Percentiles rank a stretch among this genome's conserved stretches.
Conservation (phyloP, 2,329 filamentous ascomycete species). For the Paecilomyces fulvus region DNA sequence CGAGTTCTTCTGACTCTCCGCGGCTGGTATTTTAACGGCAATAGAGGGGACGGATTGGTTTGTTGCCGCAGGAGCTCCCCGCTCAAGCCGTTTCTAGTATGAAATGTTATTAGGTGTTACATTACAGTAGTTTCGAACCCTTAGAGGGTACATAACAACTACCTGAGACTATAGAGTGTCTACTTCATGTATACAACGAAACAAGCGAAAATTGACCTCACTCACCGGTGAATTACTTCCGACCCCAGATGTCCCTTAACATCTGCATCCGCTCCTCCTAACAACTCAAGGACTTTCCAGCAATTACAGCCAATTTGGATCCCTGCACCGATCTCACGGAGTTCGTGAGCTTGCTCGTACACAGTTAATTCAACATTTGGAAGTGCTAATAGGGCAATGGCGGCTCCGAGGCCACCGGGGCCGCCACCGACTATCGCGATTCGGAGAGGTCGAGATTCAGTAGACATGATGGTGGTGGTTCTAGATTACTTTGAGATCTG, state of each 20-base stretch:
- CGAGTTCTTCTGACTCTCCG: constrained; percentile 25
- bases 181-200: constrained; percentile 5
- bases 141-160: too few species aligned
- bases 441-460: constrained; percentile 6
- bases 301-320: constrained; percentile 40
- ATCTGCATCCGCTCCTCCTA: constrained; percentile 32
- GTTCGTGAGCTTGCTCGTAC: constrained; percentile 38
- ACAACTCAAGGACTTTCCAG: constrained; percentile 41
- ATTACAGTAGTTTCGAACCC: too few species aligned
- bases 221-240: constrained; percentile 22
- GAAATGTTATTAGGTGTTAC: not conserved
- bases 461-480: not conserved
- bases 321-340: constrained; percentile 43
- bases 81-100: constrained; percentile 22
- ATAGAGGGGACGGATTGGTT: constrained; percentile 3
- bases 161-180: not conserved
- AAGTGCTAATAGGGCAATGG: constrained; percentile 37
- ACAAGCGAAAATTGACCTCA: not conserved
- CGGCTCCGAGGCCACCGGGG: constrained; percentile 34
- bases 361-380: constrained; percentile 35
- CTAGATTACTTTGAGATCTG: not conserved
- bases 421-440: constrained; percentile 35
- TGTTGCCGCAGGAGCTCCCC: constrained; percentile 16
- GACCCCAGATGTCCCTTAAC: constrained; percentile 29
- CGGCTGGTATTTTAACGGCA: constrained; percentile 11